Evolutionary conservation across 257 asterid genomes (phyloP).

Genomic region (Leonotis leonurus): DNA sequence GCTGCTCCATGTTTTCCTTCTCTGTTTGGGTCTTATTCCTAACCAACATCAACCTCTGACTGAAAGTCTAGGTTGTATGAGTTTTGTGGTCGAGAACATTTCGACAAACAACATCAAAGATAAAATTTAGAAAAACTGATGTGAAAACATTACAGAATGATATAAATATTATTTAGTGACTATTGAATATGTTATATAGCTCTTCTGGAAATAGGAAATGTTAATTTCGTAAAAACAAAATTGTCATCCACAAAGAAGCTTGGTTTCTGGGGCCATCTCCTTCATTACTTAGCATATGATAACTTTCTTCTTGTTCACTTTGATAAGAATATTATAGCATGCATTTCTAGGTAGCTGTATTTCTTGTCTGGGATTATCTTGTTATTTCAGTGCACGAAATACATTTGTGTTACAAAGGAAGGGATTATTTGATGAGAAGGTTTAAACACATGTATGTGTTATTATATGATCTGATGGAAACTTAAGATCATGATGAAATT

Average conservation of each 20-base stretch:
- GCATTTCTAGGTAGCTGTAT: neutral
- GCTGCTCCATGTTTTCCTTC: too few relatives aligned
- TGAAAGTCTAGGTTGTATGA: neutral
- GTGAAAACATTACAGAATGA: neutral
- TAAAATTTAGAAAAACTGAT: neutral
- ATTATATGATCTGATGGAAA: conserved; percentile 12
- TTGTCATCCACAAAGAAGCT: neutral
- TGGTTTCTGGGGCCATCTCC: too few relatives aligned
- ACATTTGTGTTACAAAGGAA: neutral
- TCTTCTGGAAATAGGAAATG: neutral
- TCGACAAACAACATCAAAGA: neutral
- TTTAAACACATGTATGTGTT: conserved; percentile 1
- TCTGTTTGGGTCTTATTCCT: neutral
- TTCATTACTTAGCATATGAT: too few relatives aligned
- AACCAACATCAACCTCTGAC: neutral
- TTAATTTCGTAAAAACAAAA: neutral
- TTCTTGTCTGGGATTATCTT: neutral
- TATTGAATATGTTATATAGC: neutral
- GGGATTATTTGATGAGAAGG: neutral
- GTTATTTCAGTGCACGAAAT: neutral
- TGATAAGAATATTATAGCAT: neutral
- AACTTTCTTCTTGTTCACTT: neutral
- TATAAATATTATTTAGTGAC: neutral
- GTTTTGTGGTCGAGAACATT: neutral
- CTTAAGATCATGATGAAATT: neutral